These are phyloP conservation scores for Aspergillus hiratsukae DNA, from an alignment of 2,329 filamentous ascomycete genomes.

Conservation along the genomic window DNA sequence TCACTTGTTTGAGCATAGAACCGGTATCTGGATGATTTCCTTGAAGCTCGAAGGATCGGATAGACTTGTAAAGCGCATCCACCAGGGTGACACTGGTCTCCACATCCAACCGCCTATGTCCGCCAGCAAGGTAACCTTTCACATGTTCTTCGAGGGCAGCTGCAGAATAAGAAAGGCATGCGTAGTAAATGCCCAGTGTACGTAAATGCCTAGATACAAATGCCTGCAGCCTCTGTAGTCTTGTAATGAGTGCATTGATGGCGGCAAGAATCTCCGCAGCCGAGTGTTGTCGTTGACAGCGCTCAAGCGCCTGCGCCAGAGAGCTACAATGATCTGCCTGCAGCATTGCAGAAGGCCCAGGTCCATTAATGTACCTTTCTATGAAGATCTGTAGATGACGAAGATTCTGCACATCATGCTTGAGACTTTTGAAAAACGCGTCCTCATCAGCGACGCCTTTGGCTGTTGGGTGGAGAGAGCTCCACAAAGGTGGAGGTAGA, in stretches of 20 bases:
- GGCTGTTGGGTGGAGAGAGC: slow-evolving; percentile 11
- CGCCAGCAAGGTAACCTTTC: slow-evolving; percentile 10
- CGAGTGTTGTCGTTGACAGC: slow-evolving; percentile 20
- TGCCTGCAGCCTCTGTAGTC: slow-evolving; percentile 19
- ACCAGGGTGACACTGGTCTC: slow-evolving; percentile 18
- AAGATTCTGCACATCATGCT: slow-evolving; percentile 6
- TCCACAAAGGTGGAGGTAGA: slow-evolving; percentile 20
- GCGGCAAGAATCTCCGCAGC: slow-evolving; percentile 28
- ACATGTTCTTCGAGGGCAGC: slow-evolving; percentile 26
- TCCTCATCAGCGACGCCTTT: not conserved
- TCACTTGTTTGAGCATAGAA: slow-evolving; percentile 19
- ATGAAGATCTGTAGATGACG: slow-evolving; percentile 19
- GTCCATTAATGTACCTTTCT: slow-evolving; percentile 20
- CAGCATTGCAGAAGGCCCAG: slow-evolving; percentile 4
- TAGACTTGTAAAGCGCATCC: slow-evolving; percentile 15
- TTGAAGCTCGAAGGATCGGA: slow-evolving; percentile 20
- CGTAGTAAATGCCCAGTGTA: slow-evolving; percentile 27
- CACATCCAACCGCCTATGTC: not conserved
- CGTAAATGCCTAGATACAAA: slow-evolving; percentile 10
- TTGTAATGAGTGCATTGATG: slow-evolving; percentile 27
- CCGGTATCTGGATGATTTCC: slow-evolving; percentile 15
- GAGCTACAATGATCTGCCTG: slow-evolving; percentile 5
- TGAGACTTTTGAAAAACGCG: slow-evolving; percentile 1
- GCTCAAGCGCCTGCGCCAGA: slow-evolving; percentile 19
- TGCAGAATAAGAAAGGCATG: slow-evolving; percentile 26